These are phyloP conservation scores for Artomyces pyxidatus DNA, from an alignment of 768 basidiomycete species.

Conservation along the genomic window DNA sequence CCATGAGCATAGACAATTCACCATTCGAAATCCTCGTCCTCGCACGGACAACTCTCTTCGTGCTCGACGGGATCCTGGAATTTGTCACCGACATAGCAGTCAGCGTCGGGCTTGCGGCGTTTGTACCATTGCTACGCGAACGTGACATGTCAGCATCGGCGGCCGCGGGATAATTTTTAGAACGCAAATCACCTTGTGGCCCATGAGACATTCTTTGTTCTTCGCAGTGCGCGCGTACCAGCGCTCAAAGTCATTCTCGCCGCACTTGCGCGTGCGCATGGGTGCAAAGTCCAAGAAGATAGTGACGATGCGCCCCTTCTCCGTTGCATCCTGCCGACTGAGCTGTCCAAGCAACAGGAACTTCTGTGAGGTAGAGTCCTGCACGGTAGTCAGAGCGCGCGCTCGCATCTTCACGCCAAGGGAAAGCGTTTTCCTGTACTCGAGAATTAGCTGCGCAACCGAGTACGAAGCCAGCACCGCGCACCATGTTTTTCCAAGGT, in stretches of 20 bases:
- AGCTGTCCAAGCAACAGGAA: slow-evolving; percentile 84
- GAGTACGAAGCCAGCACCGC: slow-evolving; percentile 20
- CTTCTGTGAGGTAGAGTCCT: slow-evolving; percentile 95
- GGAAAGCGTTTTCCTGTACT: slow-evolving; percentile 58
- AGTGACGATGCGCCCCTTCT: slow-evolving; percentile 54
- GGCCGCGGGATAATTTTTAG: background rate
- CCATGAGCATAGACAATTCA: slow-evolving; percentile 24
- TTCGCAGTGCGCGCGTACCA: slow-evolving; percentile 76
- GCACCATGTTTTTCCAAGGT: slow-evolving; percentile 80
- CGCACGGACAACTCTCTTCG: slow-evolving; percentile 78
- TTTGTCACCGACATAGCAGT: slow-evolving; percentile 89
- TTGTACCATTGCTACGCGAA: slow-evolving; percentile 83
- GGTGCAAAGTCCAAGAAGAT: slow-evolving; percentile 80
- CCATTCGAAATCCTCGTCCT: slow-evolving; percentile 93
- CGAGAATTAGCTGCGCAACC: background rate
- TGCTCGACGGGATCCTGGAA: slow-evolving; percentile 80
- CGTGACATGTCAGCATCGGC: background rate
- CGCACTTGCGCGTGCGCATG: slow-evolving; percentile 63
- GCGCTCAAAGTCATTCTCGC: slow-evolving; percentile 63
- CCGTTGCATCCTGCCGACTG: slow-evolving; percentile 46
- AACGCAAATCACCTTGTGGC: slow-evolving; percentile 61
- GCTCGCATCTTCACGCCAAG: slow-evolving; percentile 67
- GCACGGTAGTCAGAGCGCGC: slow-evolving; percentile 75
- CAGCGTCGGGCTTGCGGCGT: slow-evolving; percentile 70
- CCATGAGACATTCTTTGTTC: slow-evolving; percentile 81